Percentiles rank a stretch among this genome's conserved stretches.
Evolutionary conservation across 805 yeast genomes (phyloP).

Genomic region (Saturnispora mendoncae): DNA sequence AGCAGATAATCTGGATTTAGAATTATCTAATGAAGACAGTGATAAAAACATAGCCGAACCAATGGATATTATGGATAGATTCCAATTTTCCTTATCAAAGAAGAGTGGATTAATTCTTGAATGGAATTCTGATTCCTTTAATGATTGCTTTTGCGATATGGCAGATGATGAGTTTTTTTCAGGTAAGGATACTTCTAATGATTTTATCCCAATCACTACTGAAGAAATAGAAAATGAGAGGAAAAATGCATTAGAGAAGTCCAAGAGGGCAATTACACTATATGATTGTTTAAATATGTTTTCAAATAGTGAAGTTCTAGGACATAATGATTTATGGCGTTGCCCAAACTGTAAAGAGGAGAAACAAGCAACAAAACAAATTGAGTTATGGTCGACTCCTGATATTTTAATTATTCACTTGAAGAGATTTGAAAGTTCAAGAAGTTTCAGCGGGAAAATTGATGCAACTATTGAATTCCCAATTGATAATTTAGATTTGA

Average conservation of each 20-base stretch:
- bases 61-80: conserved; percentile 4
- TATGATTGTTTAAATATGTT: conserved; percentile 70
- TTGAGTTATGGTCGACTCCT: conserved; percentile 90
- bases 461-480: conserved; percentile 83
- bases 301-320: conserved; percentile 73
- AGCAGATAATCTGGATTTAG: not conserved
- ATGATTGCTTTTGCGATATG: conserved; percentile 43
- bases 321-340: conserved; percentile 88
- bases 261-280: conserved; percentile 42
- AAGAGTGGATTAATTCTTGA: conserved; percentile 50
- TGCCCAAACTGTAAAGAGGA: conserved; percentile 87
- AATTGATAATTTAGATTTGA: conserved; percentile 67
- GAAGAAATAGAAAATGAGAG: conserved; percentile 45
- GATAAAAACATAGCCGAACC: not conserved
- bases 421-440: conserved; percentile 78
- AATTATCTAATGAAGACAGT: not conserved
- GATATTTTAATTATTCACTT: conserved; percentile 84
- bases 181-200: conserved; percentile 48
- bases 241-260: conserved; percentile 22
- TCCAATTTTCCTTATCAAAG: conserved; percentile 19
- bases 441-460: conserved; percentile 84
- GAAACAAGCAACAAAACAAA: conserved; percentile 81
- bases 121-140: conserved; percentile 46
- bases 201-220: conserved; percentile 42
- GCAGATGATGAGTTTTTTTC: conserved; percentile 38